phyloP scores from a whole-genome alignment of 202 grass and related monocot species.

The Musa balbisiana region DNA sequence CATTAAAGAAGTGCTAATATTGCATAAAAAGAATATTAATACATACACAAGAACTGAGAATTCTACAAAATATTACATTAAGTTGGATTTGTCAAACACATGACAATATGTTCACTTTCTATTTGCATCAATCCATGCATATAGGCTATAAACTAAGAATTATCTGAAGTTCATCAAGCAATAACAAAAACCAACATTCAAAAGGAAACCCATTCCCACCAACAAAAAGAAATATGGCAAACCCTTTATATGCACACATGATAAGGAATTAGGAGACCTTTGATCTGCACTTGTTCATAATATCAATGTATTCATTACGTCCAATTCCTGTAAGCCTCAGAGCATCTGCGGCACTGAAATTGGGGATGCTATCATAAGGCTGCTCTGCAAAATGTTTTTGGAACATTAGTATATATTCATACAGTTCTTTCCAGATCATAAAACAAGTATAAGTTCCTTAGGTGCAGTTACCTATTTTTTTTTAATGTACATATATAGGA shows the following conservation, averaged over 20 bases:
- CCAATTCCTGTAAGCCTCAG: conserved; percentile 89
- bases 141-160: neutral
- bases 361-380: conserved; percentile 99
- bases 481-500: neutral
- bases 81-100: neutral
- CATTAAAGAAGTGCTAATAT: no score
- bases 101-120: neutral
- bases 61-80: neutral
- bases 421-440: neutral
- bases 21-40: neutral
- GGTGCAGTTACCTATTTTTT: neutral
- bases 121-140: neutral
- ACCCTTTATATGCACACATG: neutral
- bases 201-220: neutral
- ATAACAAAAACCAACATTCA: neutral
- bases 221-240: neutral
- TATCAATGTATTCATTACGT: conserved; percentile 97
- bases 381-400: conserved; percentile 63
- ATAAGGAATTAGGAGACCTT: conserved; percentile 44
- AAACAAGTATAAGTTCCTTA: neutral
- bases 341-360: conserved; percentile 96
- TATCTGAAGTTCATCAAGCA: neutral
- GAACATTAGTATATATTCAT: conserved; percentile 23
- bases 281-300: conserved; percentile 99
- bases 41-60: neutral